phyloP scores from a whole-genome alignment of 345 rosid genomes.

The Citrus medica region DNA sequence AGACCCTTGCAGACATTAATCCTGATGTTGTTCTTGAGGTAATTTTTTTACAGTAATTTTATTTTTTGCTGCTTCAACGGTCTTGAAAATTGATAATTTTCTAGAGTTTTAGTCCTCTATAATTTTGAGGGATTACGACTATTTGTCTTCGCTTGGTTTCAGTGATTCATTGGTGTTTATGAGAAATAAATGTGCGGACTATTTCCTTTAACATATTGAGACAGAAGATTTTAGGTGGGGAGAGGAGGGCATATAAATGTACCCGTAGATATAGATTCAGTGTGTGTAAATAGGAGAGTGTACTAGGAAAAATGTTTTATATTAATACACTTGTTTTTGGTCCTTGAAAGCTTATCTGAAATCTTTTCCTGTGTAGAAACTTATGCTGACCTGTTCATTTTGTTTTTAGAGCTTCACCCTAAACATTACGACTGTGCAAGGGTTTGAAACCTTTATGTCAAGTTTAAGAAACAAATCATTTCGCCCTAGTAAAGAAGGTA shows the following conservation, averaged over 20 bases:
- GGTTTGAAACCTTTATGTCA: slow-evolving; percentile 81
- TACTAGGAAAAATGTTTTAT: not conserved
- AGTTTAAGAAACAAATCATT: slow-evolving; percentile 70
- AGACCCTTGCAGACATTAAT: slow-evolving; percentile 89
- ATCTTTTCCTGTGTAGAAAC: not conserved
- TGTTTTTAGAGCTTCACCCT: slow-evolving; percentile 74
- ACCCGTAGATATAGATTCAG: not conserved
- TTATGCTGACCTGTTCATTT: slow-evolving; percentile 12
- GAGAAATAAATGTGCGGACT: not conserved
- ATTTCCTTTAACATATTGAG: not conserved
- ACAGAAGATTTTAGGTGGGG: not conserved
- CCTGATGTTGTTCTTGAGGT: slow-evolving; percentile 94
- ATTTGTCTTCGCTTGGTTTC: not conserved
- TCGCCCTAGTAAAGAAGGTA: slow-evolving; percentile 66
- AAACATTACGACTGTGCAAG: slow-evolving; percentile 92
- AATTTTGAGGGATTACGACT: not conserved
- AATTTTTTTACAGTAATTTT: slow-evolving; percentile 14
- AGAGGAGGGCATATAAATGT: not conserved
- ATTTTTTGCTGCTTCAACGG: not conserved
- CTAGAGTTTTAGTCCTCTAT: slow-evolving; percentile 1
- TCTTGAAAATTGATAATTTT: not conserved
- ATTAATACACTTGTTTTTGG: not conserved
- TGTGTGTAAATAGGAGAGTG: not conserved
- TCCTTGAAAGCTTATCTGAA: not conserved
- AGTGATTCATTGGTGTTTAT: not conserved